Evolutionary conservation across 176 grass and related monocot genomes (phyloP).

Genomic region (Calamus simplicifolius): DNA sequence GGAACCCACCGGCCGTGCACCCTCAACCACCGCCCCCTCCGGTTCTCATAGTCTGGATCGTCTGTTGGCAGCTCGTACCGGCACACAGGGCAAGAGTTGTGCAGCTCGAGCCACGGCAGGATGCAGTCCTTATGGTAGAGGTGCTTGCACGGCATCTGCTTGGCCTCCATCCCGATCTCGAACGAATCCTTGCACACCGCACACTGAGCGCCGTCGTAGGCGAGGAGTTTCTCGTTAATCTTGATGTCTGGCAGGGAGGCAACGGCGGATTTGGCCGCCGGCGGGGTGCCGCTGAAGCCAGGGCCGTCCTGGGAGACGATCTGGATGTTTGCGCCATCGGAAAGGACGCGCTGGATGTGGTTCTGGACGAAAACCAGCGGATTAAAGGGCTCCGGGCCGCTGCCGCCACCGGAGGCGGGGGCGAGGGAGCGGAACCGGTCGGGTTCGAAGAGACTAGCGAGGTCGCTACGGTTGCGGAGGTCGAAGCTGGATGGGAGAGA

Average conservation of each 20-base stretch:
- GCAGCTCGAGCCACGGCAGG: constrained; percentile 88
- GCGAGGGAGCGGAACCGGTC: too few species aligned
- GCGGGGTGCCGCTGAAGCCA: constrained; percentile 43
- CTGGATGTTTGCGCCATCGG: constrained; percentile 11
- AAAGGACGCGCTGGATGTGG: constrained; percentile 5
- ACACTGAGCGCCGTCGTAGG: constrained; percentile 61
- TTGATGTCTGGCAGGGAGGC: constrained; percentile 53
- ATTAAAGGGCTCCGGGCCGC: not conserved
- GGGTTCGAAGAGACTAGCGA: too few species aligned
- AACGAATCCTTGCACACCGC: constrained; percentile 93
- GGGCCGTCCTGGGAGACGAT: constrained; percentile 16
- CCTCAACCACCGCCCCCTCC: not conserved
- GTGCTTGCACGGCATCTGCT: constrained; percentile 90
- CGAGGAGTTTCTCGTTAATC: constrained; percentile 47
- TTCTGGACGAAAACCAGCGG: constrained; percentile 8
- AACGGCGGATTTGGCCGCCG: constrained; percentile 67
- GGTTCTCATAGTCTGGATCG: constrained; percentile 33
- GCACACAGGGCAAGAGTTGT: constrained; percentile 96
- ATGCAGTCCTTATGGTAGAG: constrained; percentile 96
- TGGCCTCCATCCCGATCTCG: constrained; percentile 39
- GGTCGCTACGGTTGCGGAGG: too few species aligned
- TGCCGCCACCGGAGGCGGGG: too few species aligned
- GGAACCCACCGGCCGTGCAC: not conserved
- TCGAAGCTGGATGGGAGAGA: too few species aligned
- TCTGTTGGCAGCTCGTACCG: constrained; percentile 76